Evolutionary conservation across 1,284 basidiomycete species (phyloP).

Genomic region (Trichosporon faecale): DNA sequence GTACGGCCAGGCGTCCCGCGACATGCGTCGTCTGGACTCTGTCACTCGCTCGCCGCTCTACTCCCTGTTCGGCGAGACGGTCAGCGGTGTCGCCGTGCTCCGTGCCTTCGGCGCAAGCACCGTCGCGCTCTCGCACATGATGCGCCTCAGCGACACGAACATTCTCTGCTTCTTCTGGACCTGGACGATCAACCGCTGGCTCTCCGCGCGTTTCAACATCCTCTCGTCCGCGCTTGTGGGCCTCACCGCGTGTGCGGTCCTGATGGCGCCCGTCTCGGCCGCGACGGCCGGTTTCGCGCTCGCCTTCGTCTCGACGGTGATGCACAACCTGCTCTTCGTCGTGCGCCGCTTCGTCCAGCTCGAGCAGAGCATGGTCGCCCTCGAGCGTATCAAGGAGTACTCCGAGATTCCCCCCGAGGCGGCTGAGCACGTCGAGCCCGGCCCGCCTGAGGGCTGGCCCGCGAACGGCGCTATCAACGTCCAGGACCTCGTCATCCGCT

Average conservation of each 20-base stretch:
- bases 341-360: slow-evolving; percentile 71
- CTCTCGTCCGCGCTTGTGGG: slow-evolving; percentile 71
- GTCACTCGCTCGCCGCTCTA: slow-evolving; percentile 87
- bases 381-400: slow-evolving; percentile 76
- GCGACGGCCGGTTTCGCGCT: slow-evolving; percentile 79
- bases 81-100: slow-evolving; percentile 74
- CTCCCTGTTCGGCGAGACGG: slow-evolving; percentile 86
- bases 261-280: slow-evolving; percentile 66
- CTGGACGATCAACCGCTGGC: slow-evolving; percentile 59
- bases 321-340: slow-evolving; percentile 62
- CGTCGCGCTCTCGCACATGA: slow-evolving; percentile 81
- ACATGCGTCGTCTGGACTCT: slow-evolving; percentile 83
- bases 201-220: slow-evolving; percentile 68
- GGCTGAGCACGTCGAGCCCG: slow-evolving; percentile 75
- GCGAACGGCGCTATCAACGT: slow-evolving; percentile 69
- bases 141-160: slow-evolving; percentile 78
- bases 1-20: slow-evolving; percentile 80
- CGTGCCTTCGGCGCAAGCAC: slow-evolving; percentile 75
- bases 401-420: slow-evolving; percentile 73
- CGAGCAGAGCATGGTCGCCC: slow-evolving; percentile 89
- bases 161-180: slow-evolving; percentile 76
- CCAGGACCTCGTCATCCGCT: slow-evolving; percentile 76
- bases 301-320: slow-evolving; percentile 73
- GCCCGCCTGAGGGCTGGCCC: slow-evolving; percentile 82
- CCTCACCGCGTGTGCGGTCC: slow-evolving; percentile 64